phyloP scores from a whole-genome alignment of 2,329 filamentous ascomycete genomes.

The Amphichorda felina region DNA sequence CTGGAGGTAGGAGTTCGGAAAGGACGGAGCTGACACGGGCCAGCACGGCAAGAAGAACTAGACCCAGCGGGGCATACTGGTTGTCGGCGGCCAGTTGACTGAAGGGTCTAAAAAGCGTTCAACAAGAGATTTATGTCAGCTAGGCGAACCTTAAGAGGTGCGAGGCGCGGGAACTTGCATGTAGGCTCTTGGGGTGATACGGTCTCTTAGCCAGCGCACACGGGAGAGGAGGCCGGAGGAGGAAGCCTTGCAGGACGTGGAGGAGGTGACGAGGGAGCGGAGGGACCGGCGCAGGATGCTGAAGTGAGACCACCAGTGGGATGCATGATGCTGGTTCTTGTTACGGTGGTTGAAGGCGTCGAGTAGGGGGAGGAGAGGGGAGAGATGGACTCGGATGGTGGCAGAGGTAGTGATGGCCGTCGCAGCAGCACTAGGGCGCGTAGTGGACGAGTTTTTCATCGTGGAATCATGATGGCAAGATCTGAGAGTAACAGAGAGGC shows the following conservation, averaged over 20 bases:
- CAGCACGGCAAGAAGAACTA: slow-evolving; percentile 54
- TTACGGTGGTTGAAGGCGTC: slow-evolving; percentile 71
- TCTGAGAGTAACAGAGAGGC: too few relatives aligned
- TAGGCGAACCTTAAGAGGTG: neutral
- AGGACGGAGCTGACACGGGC: slow-evolving; percentile 42
- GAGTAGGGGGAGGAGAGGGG: slow-evolving; percentile 41
- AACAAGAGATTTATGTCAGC: neutral
- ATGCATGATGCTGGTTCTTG: slow-evolving; percentile 76
- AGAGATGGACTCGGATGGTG: slow-evolving; percentile 17
- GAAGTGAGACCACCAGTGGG: slow-evolving; percentile 71
- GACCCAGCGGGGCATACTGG: slow-evolving; percentile 60
- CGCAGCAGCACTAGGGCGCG: neutral
- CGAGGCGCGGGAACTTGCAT: slow-evolving; percentile 15
- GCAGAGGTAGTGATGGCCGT: slow-evolving; percentile 1
- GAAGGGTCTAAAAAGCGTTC: slow-evolving; percentile 37
- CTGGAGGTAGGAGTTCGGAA: slow-evolving; percentile 16
- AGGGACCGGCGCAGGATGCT: slow-evolving; percentile 58
- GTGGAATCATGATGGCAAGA: neutral
- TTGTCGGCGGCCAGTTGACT: slow-evolving; percentile 59
- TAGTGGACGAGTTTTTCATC: neutral
- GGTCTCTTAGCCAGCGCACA: slow-evolving; percentile 15
- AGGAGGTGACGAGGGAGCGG: slow-evolving; percentile 33
- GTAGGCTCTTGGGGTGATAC: slow-evolving; percentile 21
- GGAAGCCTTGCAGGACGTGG: slow-evolving; percentile 8
- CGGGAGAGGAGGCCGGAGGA: slow-evolving; percentile 6